Evolutionary conservation across 306 rosid species (phyloP), one percentile per base, ranked within the genome.

Genomic region (Luffa acutangula): DNA sequence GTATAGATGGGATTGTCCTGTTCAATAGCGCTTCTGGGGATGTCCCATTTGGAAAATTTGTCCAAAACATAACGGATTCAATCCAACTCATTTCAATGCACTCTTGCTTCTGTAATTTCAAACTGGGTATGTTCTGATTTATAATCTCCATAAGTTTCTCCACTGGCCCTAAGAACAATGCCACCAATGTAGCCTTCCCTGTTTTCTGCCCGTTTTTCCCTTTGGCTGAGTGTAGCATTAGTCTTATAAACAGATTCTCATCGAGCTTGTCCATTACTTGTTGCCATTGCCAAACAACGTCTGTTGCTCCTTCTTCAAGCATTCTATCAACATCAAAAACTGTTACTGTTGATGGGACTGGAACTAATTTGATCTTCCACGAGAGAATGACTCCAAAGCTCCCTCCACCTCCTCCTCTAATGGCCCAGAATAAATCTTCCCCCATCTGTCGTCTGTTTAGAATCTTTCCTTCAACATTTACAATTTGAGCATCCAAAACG

Each of bases 341-440:
- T 4, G 85, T 81, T 31, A 84, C 84, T 0, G 0, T 86, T 6
- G 46, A 21, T 2, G 85, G 87, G 3, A 84, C 78, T 1, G 10
- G 53, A 58, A 79, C 65, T 14, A 87, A 70, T 3, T 66, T 84
- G 37, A 87, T 80, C 79, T 84, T 80, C 79, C 82, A 87, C 0
- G 83, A 73, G 9, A 84, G 63, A 49, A 84, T 21, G 7, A 87
- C 86, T 4, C 86, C 89, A 15, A 87, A 84, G 75, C 89, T 84
- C 9, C 81, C 82, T 63, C 78, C 84, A 0, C 85, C 63, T 36
- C 34, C 85, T 14, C 86, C 89, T 79, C 87, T 54, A 56, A 87
- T 72, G n/a, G 86, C 89, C 89, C 89, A 84, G 36, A 87, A 87
- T 1, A 82, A 37, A 75, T 87, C 87, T 43, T 87, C 86, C 9